These are phyloP conservation scores for Buddleja alternifolia DNA, from an alignment of 257 asterid species.

Conservation along the genomic window DNA sequence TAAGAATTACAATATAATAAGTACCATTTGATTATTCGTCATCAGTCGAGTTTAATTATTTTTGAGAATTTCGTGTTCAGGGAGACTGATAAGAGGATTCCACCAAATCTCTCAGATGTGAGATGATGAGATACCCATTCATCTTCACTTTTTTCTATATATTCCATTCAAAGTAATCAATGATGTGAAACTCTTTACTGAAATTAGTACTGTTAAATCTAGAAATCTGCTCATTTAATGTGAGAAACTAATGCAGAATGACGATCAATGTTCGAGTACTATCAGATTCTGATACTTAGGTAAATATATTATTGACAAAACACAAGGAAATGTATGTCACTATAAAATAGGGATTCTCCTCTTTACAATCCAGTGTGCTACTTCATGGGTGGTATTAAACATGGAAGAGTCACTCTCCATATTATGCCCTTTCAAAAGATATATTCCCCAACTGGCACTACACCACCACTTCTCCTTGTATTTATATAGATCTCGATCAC, in stretches of 20 bases:
- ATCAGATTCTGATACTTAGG: constrained; percentile 4
- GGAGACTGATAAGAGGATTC: not conserved
- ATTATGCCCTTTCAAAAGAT: constrained; percentile 44
- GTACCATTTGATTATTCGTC: no score
- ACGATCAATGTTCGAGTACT: not conserved
- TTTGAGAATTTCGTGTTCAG: not conserved
- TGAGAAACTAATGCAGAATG: not conserved
- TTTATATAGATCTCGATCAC: constrained; percentile 42
- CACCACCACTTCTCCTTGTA: constrained; percentile 50
- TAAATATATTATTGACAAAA: constrained; percentile 25
- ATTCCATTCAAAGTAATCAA: not conserved
- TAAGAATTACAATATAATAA: no score
- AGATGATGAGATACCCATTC: constrained; percentile 13
- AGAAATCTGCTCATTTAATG: not conserved
- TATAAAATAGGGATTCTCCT: constrained; percentile 29
- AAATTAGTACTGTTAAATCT: not conserved
- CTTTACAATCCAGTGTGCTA: constrained; percentile 16
- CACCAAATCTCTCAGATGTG: constrained; percentile 8
- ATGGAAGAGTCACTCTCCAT: constrained; percentile 53
- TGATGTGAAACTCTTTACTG: not conserved
- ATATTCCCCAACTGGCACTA: constrained; percentile 54
- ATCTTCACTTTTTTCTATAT: not conserved
- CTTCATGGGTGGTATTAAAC: constrained; percentile 54
- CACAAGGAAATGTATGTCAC: constrained; percentile 29
- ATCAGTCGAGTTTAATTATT: not conserved